Conservation (phyloP, 768 basidiomycete genomes). For the Cyathus striatus region DNA sequence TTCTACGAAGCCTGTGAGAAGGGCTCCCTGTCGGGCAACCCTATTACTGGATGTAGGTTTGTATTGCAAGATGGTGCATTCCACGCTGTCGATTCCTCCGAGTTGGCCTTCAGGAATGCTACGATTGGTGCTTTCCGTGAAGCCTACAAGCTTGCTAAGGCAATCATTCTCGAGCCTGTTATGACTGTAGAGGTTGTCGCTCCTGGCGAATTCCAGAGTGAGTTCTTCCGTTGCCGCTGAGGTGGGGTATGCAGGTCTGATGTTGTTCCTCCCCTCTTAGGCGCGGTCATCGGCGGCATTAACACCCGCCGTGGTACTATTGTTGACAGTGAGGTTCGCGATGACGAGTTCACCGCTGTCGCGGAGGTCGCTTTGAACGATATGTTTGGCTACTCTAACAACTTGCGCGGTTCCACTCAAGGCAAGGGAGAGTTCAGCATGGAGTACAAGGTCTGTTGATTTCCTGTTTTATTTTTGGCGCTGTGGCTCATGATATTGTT, state of each 20-base stretch:
- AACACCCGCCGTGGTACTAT: slow-evolving; percentile 93
- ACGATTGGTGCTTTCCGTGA: slow-evolving; percentile 93
- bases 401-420: slow-evolving; percentile 90
- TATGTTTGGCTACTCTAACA: slow-evolving; percentile 97
- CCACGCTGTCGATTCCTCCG: slow-evolving; percentile 94
- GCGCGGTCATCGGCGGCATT: slow-evolving; percentile 88
- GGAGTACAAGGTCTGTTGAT: slow-evolving; percentile 60
- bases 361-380: slow-evolving; percentile 95
- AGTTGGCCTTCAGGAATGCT: slow-evolving; percentile 89
- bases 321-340: slow-evolving; percentile 91
- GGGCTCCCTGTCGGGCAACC: slow-evolving; percentile 84
- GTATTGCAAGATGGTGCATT: slow-evolving; percentile 88
- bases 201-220: slow-evolving; percentile 92
- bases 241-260: not conserved
- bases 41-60: slow-evolving; percentile 79
- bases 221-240: slow-evolving; percentile 11
- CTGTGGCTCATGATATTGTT: not conserved
- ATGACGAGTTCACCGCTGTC: slow-evolving; percentile 90
- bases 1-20: slow-evolving; percentile 94
- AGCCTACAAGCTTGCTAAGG: slow-evolving; percentile 68
- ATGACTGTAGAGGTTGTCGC: slow-evolving; percentile 98
- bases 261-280: slow-evolving; percentile 23
- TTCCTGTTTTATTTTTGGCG: not conserved
- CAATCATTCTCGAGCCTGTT: slow-evolving; percentile 93
- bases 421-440: slow-evolving; percentile 91